Evolutionary conservation across 1,139 yeast species (phyloP), one percentile per base, ranked within the genome.

Genomic region (Meyerozyma guilliermondii): DNA sequence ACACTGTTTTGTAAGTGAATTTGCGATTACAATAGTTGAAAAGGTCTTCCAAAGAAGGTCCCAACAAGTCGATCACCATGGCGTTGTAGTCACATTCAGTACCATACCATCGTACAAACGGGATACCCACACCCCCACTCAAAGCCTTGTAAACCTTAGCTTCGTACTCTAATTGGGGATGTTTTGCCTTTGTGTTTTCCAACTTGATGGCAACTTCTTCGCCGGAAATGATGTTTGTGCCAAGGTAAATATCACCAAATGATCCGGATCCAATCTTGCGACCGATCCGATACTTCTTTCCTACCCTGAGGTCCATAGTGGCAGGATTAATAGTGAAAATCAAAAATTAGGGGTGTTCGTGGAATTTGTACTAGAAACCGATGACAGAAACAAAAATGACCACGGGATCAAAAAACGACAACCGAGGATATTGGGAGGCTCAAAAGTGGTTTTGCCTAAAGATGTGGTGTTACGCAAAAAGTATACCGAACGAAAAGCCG

Each of bases 201-300:
- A 92, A 74, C 64, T 92, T 92, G 69, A 92, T 91, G 54, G 98
- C 98, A 41, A 92, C 97, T 63, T 92, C 96, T 64, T 92, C 98
- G 35, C 98, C 97, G 37, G 95, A 86, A 40, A 92, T 87, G 65
- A 92, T 81, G 66, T 92, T 92, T 35, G 96, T 88, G 38, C 94
- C 95, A 47, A 89, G 76, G 64, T 92, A 92, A 55, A 92, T 92
- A 61, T 92, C 98, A 48, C 98, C 98, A 63, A 92, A 92, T 7
- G 98, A 91, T 17, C 98, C 98, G 40, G 95, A 83, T 13, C 98
- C 98, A 56, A 92, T 92, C 68, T 92, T 92, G 52, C 97, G 85
- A 39, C 97, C 97, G 57, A 92, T 85, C 47, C 96, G 81, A 67
- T 84, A 92, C 68, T 91, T 92, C 68, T 94, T 87, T 41, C 98